phyloP scores from a whole-genome alignment of 1,284 basidiomycete species.

The Anthracocystis walkeri region DNA sequence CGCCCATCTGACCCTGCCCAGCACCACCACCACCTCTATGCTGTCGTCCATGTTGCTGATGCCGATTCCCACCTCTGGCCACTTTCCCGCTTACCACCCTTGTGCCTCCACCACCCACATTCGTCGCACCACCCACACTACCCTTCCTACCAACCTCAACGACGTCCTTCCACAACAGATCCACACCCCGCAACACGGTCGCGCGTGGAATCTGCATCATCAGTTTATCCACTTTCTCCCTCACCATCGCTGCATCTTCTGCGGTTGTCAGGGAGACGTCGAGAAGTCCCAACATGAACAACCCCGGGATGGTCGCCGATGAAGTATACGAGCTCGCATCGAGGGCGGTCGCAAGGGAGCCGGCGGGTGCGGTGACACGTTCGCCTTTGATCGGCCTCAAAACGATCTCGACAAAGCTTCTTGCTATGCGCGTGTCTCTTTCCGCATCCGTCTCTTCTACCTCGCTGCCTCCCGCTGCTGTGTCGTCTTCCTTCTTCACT shows the following conservation, averaged over 20 bases:
- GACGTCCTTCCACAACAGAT: slow-evolving; percentile 32
- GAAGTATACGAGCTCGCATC: slow-evolving; percentile 4
- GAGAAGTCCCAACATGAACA: slow-evolving; percentile 27
- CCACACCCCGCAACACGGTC: slow-evolving; percentile 20
- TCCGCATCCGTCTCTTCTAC: slow-evolving; percentile 11
- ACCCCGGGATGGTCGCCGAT: slow-evolving; percentile 14
- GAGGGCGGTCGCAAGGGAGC: background rate
- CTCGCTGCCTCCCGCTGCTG: too few species aligned
- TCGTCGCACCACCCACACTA: background rate
- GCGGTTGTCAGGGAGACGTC: slow-evolving; percentile 13
- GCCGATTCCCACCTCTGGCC: background rate
- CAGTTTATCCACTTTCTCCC: slow-evolving; percentile 11
- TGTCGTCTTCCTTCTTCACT: slow-evolving; percentile 73
- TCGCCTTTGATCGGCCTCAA: slow-evolving; percentile 30
- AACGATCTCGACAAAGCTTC: slow-evolving; percentile 23
- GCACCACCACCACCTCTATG: background rate
- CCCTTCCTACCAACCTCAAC: slow-evolving; percentile 17
- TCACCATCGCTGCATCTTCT: background rate
- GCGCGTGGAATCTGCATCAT: slow-evolving; percentile 27
- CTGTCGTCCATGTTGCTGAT: slow-evolving; percentile 2
- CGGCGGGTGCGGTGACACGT: background rate
- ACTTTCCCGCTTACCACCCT: background rate
- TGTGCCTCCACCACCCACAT: background rate
- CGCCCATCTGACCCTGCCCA: too few species aligned
- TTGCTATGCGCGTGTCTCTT: slow-evolving; percentile 12